Percentiles rank a stretch among this genome's conserved stretches.
Evolutionary conservation across 2,329 filamentous ascomycete genomes (phyloP).

Genomic region (Aspergillus caelatus): DNA sequence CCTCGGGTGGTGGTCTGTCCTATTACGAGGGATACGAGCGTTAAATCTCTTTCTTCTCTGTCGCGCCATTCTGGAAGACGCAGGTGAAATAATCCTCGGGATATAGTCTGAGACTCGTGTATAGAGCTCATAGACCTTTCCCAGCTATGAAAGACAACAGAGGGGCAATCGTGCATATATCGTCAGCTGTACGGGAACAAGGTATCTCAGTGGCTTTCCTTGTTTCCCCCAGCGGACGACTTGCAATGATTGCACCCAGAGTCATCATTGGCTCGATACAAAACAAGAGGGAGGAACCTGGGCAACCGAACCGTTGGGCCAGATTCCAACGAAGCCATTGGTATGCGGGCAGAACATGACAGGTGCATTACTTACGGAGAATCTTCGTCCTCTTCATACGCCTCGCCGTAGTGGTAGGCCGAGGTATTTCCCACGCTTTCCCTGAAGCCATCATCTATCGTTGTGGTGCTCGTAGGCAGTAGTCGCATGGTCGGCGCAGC

Average conservation of each 20-base stretch:
- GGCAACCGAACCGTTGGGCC: not conserved
- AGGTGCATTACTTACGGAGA: constrained; percentile 42
- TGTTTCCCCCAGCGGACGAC: not conserved
- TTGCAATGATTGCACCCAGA: not conserved
- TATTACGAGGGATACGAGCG: constrained; percentile 9
- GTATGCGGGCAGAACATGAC: constrained; percentile 15
- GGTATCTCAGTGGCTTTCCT: not conserved
- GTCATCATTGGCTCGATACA: constrained; percentile 7
- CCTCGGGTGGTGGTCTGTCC: constrained; percentile 15
- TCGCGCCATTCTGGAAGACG: not conserved
- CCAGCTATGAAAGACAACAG: too few relatives aligned
- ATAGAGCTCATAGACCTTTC: not conserved
- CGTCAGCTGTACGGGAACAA: not conserved
- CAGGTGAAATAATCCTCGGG: not conserved
- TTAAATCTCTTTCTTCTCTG: constrained; percentile 21
- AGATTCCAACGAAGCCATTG: constrained; percentile 14
- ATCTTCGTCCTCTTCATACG: constrained; percentile 26
- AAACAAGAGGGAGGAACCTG: constrained; percentile 13
- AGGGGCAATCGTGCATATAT: not conserved
- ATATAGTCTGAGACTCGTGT: not conserved
- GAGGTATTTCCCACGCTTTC: constrained; percentile 30
- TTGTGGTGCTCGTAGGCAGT: constrained; percentile 43
- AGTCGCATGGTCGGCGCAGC: constrained; percentile 49
- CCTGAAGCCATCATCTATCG: constrained; percentile 37
- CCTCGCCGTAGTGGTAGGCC: constrained; percentile 31